These are phyloP conservation scores for Lavandula angustifolia DNA, from an alignment of 257 asterid genomes.

Conservation along the genomic window DNA sequence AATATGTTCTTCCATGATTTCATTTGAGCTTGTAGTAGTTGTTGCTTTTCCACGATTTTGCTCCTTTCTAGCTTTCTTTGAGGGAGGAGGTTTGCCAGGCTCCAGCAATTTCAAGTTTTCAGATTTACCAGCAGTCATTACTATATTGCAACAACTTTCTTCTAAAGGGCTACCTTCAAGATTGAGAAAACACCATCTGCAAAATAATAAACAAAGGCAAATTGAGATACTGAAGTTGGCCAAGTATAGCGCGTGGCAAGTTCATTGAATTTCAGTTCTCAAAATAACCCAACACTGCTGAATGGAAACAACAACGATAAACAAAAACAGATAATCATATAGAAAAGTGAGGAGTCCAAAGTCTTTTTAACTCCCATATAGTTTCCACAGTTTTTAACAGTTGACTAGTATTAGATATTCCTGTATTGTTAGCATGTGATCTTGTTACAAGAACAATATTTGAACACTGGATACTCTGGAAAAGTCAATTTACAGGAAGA, in stretches of 20 bases:
- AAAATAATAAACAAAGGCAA: conserved; percentile 14
- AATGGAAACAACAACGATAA: neutral
- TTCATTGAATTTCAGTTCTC: neutral
- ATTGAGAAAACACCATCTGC: conserved; percentile 69
- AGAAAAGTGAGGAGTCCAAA: conserved; percentile 14
- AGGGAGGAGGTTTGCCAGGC: conserved; percentile 80
- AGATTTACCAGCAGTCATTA: conserved; percentile 77
- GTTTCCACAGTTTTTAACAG: neutral
- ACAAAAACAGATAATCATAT: conserved; percentile 14
- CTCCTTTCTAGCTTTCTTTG: conserved; percentile 70
- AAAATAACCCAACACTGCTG: conserved; percentile 2
- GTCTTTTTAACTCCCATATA: neutral
- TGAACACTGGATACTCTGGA: neutral
- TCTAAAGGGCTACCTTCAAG: conserved; percentile 52
- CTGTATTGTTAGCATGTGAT: neutral
- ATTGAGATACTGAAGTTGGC: conserved; percentile 32
- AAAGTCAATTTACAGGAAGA: neutral
- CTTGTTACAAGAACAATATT: neutral
- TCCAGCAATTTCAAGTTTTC: conserved; percentile 82
- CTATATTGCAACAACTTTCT: conserved; percentile 57
- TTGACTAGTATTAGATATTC: neutral
- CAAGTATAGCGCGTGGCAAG: conserved; percentile 20
- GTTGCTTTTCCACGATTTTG: conserved; percentile 53
- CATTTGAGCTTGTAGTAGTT: conserved; percentile 40
- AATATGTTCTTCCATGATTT: conserved; percentile 62